These are phyloP conservation scores for Barbatosphaeria neglecta DNA, from an alignment of 495 filamentous ascomycete genomes.

Conservation along the genomic window DNA sequence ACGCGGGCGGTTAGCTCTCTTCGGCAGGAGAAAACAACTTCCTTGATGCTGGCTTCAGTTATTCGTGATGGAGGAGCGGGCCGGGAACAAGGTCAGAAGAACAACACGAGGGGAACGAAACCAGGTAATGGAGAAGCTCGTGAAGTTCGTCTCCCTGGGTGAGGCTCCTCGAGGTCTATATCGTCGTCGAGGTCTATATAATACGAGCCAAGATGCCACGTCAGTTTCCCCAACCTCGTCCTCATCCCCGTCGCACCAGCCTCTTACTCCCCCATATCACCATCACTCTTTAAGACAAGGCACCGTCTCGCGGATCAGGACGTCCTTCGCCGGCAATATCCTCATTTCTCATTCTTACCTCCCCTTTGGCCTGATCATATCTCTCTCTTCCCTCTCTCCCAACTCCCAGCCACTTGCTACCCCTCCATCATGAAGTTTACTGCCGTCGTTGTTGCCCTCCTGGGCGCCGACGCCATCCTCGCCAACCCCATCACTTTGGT, in stretches of 20 bases:
- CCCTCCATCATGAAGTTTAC: conserved; percentile 7
- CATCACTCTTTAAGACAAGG: background rate
- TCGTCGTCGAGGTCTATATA: background rate
- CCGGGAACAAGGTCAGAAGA: background rate
- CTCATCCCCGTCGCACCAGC: background rate
- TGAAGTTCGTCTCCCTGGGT: no score
- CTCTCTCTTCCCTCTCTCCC: background rate
- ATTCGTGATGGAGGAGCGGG: background rate
- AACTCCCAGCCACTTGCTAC: background rate
- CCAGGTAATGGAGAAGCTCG: no score
- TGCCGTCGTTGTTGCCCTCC: background rate
- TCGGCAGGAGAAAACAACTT: background rate
- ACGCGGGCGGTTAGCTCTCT: background rate
- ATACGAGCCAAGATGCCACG: background rate
- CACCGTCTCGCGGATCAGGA: background rate
- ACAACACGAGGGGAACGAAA: no score
- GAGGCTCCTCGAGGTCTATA: background rate
- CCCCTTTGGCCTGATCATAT: background rate
- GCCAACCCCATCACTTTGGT: conserved; percentile 1
- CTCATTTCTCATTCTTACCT: background rate
- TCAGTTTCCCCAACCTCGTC: background rate
- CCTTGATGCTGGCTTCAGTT: background rate
- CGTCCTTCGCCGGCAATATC: background rate
- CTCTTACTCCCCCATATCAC: background rate
- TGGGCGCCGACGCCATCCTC: conserved; percentile 2